Evolutionary conservation across 331 rosid species (phyloP), one percentile per base, ranked within the genome.

Genomic region (Malus hybrid): DNA sequence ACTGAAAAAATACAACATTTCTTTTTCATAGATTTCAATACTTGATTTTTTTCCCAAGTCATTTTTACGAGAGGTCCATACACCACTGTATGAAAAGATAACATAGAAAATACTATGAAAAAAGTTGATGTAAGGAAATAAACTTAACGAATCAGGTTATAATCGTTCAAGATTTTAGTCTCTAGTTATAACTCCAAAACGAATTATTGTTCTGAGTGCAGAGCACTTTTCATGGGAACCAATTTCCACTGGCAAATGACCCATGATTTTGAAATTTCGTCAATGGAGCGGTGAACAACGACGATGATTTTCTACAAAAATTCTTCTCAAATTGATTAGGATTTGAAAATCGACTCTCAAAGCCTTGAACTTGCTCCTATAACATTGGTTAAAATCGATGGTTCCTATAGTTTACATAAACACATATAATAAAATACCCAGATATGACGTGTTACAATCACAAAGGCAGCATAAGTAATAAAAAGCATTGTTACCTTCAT

Each of bases 401-500:
- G 97, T 80, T 91, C 97, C 99, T 90, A 72, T 39, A 19, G 68
- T 52, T 33, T 33, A 33, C 34, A 71, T 16, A 76, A 50, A 83
- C 13, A 65, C 31, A 83, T 27, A 82, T 44, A 74, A 82, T 83
- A 29, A 61, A 33, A 75, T 71, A 76, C 44, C 67, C 33, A 29
- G 54, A 62, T 54, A 77, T 54, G 13, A 8, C 52, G 29, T 66
- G 56, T 34, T 56, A 77, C 62, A 77, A 46, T 28, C 80, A 73
- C 48, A 71, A 54, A 55, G 72, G 80, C 36, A 74, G 73, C 27
- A 74, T 34, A 22, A 67, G 54, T 27, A 24, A 67, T 24, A 46
- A 67, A 69, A 69, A 48, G 11, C 27, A 14, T 20, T 56, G 29
- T 66, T 90, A 92, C 99, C 95, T 92, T 94, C 65, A 94, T 86